A percentile compares a stretch with the other conserved stretches of the same genome.
Evolutionary conservation across 345 rosid genomes (phyloP).

Genomic region (Salix suchowensis): DNA sequence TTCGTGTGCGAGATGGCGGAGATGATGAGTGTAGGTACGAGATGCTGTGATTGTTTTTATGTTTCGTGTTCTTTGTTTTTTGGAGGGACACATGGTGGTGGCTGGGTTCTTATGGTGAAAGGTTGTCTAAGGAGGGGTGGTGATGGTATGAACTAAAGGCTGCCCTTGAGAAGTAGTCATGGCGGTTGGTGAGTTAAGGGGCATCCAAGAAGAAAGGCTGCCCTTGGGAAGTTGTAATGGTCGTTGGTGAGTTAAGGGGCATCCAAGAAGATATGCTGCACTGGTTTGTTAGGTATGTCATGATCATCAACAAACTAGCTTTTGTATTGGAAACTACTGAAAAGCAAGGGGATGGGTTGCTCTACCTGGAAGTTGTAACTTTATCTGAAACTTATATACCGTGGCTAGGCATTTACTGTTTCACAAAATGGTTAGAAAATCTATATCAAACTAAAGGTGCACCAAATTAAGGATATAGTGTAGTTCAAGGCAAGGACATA

Average conservation of each 20-base stretch:
- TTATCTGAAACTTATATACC: background rate
- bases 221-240: background rate
- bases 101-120: background rate
- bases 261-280: no score
- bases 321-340: background rate
- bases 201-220: no score
- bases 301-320: conserved; percentile 1
- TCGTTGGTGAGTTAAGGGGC: background rate
- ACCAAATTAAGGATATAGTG: background rate
- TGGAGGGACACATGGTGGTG: background rate
- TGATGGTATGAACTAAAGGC: background rate
- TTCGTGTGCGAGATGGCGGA: background rate
- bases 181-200: background rate
- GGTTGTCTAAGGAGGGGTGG: background rate
- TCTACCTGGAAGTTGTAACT: background rate
- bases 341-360: background rate
- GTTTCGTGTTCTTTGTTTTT: background rate
- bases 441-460: background rate
- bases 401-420: background rate
- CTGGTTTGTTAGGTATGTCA: background rate
- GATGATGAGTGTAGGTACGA: background rate
- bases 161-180: background rate
- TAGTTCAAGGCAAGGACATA: background rate
- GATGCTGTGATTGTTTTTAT: background rate
- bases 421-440: background rate